phyloP scores from a whole-genome alignment of 352 stramenopile genomes.

The Phytophthora pluvialis region DNA sequence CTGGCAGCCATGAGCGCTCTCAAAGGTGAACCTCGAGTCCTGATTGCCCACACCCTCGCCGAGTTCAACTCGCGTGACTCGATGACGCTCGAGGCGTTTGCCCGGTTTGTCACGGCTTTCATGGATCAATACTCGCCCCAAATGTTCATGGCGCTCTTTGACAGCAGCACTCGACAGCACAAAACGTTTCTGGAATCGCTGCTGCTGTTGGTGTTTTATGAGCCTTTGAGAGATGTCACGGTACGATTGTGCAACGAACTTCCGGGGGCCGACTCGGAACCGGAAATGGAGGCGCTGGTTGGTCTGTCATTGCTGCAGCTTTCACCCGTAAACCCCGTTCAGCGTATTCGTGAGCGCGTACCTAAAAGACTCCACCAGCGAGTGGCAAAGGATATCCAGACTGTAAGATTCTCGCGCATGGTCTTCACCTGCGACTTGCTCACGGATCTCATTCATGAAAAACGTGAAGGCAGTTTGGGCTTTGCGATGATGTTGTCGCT shows the following conservation, averaged over 20 bases:
- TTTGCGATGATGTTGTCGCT: slow-evolving; percentile 59
- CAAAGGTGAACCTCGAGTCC: slow-evolving; percentile 30
- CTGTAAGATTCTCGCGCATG: slow-evolving; percentile 72
- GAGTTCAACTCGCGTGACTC: slow-evolving; percentile 58
- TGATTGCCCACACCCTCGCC: slow-evolving; percentile 44
- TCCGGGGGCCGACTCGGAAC: slow-evolving; percentile 13
- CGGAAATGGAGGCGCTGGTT: slow-evolving; percentile 29
- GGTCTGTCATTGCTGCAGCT: slow-evolving; percentile 59
- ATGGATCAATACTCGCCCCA: slow-evolving; percentile 78
- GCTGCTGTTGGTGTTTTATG: slow-evolving; percentile 67
- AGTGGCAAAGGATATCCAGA: slow-evolving; percentile 41
- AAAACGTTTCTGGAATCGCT: slow-evolving; percentile 61
- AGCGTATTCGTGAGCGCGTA: slow-evolving; percentile 19
- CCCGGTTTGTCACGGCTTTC: slow-evolving; percentile 62
- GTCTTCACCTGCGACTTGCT: slow-evolving; percentile 82
- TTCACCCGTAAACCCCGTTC: slow-evolving; percentile 33
- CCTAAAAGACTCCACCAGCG: slow-evolving; percentile 25
- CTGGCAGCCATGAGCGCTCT: slow-evolving; percentile 64
- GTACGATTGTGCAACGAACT: slow-evolving; percentile 66
- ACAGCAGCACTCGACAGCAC: slow-evolving; percentile 31
- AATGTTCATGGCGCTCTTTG: slow-evolving; percentile 58
- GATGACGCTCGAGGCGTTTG: slow-evolving; percentile 73
- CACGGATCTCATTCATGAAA: slow-evolving; percentile 80
- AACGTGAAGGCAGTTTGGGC: slow-evolving; percentile 60
- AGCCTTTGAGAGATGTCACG: slow-evolving; percentile 67